Base-by-base conservation (phyloP, 345 rosid genomes). In the Gossypium sturtianum region DNA sequence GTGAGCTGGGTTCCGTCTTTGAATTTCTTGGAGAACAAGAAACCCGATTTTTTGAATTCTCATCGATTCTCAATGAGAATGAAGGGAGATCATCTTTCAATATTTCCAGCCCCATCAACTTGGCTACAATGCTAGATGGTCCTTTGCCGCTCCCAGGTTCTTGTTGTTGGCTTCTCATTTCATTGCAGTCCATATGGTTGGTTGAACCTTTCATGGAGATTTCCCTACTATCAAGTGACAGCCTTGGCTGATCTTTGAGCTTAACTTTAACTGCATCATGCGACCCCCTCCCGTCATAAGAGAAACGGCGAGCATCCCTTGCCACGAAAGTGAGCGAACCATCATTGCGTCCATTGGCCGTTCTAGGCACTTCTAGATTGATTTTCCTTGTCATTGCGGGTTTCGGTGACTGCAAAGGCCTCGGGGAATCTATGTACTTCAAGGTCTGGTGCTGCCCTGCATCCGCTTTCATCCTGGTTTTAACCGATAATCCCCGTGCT, bases 21-120 rank as follows among this genome's bases (percentile, higher is more conserved):
- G 75, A 72, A 70, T 82, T 87, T 80, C 87, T 80, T 4, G 96
- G 90, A 53, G 89, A 89, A 49, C 82, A 80, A 75, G 81, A 78
- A 70, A 73, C 44, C 63, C 54, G 77, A 52, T 75, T 86, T 57
- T 72, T 86, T 80, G 81, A 83, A 80, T 67, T 77, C 27, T 78
- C 79, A 4, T 84, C 77, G 9, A 68, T 75, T 72, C 82, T 79
- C 38, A 82, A 78, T 38, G 80, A 78, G 63, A 71, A 61, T 44
- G 84, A 70, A 58, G 62, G 52, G 43, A 77, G 58, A 70, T 82
- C 76, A 29, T 67, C 74, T 73, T 82, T 79, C 27, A 83, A 75
- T 74, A 78, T 78, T 72, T 93, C 99, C 71, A 96, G 83, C 49
- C 99, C 98, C 99, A 93, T 96, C 79, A 96, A 66, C 83, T 87